Percentiles rank a stretch among this genome's conserved stretches.
Conservation (phyloP, 768 basidiomycete genomes). For the Serendipita sp. region DNA sequence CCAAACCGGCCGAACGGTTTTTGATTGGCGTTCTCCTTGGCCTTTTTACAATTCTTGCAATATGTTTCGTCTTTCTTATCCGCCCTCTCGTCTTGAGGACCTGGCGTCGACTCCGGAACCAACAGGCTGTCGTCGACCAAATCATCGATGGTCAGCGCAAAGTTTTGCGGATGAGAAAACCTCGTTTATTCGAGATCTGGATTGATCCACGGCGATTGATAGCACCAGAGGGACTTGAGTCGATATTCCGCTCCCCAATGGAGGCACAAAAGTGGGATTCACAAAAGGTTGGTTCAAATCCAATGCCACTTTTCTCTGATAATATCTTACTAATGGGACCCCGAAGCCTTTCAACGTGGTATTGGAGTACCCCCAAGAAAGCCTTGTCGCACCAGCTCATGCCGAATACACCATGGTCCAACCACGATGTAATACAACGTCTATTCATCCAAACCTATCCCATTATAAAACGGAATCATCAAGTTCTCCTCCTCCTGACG, state of each 20-base stretch:
- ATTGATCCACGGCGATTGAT: neutral
- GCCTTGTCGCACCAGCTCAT: too few relatives aligned
- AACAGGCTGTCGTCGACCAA: neutral
- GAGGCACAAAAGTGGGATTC: too few relatives aligned
- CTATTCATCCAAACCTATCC: too few relatives aligned
- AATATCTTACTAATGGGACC: too few relatives aligned
- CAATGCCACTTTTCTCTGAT: too few relatives aligned
- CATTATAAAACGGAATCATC: neutral
- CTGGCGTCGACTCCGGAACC: neutral
- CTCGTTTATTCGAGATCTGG: neutral
- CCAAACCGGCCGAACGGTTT: neutral
- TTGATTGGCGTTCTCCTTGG: neutral
- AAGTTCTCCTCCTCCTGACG: neutral
- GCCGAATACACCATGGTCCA: too few relatives aligned
- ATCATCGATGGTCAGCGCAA: neutral
- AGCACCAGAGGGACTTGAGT: too few relatives aligned
- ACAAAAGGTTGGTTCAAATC: too few relatives aligned
- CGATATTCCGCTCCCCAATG: too few relatives aligned
- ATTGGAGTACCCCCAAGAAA: too few relatives aligned
- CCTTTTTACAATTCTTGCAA: neutral
- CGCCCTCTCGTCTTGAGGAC: neutral
- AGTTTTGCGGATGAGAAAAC: neutral
- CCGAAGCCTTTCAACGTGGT: too few relatives aligned
- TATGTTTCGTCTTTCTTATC: neutral
- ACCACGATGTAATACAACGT: too few relatives aligned